Base-by-base conservation (phyloP, 306 rosid species). In the Fragaria iinumae region DNA sequence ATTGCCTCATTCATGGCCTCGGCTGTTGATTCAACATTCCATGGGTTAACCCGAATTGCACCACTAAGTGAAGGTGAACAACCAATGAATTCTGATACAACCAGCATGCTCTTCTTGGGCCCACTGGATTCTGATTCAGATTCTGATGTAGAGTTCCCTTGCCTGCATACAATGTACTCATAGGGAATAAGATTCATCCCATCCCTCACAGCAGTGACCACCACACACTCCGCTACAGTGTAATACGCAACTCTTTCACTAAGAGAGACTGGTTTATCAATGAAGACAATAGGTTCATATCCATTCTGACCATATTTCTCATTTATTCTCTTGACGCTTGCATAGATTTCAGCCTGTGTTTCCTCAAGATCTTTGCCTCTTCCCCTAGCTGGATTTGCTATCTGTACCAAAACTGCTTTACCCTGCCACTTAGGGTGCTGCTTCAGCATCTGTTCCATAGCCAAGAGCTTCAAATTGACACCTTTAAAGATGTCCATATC, bases 11-110 rank as follows among this genome's bases (percentile, higher is more conserved):
- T 87, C 91, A 89, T 78, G 23, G 91, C 90, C 80, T 87, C 93
- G 0, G 93, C 90, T 27, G 90, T 88, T 44, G 90, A 80, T 69
- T 87, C 93, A 17, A 86, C 77, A 70, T 87, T 87, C 93, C 93
- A 89, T 43, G 93, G 93, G 67, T 89, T 89, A 68, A 89, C 78
- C 43, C 93, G 87, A 72, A 89, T 83, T 47, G 93, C 93, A 49
- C 93, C 93, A 71, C 93, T 89, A 62, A 89, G 79, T 18, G 91
- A 89, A 44, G 93, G 93, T 25, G 93, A 89, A 68, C 93, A 89
- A 27, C 93, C 93, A 21, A 89, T 81, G 80, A 89, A 89, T 79
- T 89, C 93, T 4, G 93, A 89, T 41, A 87, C 90, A 20, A 89
- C 86, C 21, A 89, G 83, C 85, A 89, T 84, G 81, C 93, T 89